phyloP scores from a whole-genome alignment of 1,139 yeast species.

The Pichia sp. region DNA sequence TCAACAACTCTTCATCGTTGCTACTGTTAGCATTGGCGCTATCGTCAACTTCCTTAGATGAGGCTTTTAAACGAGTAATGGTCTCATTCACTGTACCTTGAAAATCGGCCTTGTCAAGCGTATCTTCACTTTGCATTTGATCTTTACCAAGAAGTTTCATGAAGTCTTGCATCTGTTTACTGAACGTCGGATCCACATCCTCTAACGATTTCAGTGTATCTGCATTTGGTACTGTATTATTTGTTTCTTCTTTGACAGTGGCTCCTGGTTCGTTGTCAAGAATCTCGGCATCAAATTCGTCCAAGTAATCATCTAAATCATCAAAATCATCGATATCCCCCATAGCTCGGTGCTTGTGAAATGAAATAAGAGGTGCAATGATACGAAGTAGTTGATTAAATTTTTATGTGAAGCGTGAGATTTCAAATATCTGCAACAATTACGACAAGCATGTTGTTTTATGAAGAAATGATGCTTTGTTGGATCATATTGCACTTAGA shows the following conservation, averaged over 20 bases:
- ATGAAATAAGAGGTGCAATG: too few species aligned
- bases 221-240: slow-evolving; percentile 1
- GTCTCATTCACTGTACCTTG: slow-evolving; percentile 78
- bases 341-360: background rate
- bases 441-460: too few species aligned
- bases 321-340: slow-evolving; percentile 47
- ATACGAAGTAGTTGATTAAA: too few species aligned
- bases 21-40: slow-evolving; percentile 33
- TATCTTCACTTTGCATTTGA: background rate
- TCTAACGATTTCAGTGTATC: background rate
- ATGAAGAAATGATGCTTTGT: too few species aligned
- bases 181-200: background rate
- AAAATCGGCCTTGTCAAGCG: slow-evolving; percentile 32
- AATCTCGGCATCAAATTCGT: slow-evolving; percentile 72
- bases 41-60: slow-evolving; percentile 60
- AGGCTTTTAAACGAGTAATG: slow-evolving; percentile 63
- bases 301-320: slow-evolving; percentile 67
- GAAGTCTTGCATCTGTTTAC: background rate
- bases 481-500: too few species aligned
- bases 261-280: slow-evolving; percentile 54
- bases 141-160: background rate
- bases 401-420: too few species aligned
- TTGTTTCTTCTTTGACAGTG: background rate
- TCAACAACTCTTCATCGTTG: slow-evolving; percentile 50
- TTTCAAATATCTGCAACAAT: too few species aligned